phyloP scores from a whole-genome alignment of 2,329 filamentous ascomycete genomes.

The Aspergillus ochraceoroseus region DNA sequence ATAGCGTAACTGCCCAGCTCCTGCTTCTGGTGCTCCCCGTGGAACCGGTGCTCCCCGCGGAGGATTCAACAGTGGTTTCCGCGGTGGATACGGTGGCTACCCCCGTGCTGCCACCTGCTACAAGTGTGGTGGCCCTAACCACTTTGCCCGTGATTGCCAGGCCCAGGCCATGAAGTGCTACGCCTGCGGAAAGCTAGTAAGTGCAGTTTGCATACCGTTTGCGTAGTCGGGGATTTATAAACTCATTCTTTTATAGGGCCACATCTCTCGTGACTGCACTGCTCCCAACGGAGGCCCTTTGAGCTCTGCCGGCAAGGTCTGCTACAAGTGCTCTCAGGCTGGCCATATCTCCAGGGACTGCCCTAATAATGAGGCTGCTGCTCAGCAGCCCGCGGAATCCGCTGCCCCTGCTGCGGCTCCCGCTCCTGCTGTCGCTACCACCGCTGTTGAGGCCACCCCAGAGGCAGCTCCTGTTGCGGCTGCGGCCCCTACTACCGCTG shows the following conservation, averaged over 20 bases:
- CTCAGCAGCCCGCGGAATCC: slow-evolving; percentile 35
- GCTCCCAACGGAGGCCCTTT: slow-evolving; percentile 92
- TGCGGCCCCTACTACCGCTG: slow-evolving; percentile 42
- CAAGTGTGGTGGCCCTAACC: slow-evolving; percentile 80
- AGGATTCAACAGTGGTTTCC: slow-evolving; percentile 56
- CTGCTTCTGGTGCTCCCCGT: slow-evolving; percentile 60
- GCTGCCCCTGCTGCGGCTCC: slow-evolving; percentile 27
- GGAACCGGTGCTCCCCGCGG: slow-evolving; percentile 63
- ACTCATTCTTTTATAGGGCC: slow-evolving; percentile 48
- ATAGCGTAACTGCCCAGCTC: slow-evolving; percentile 77
- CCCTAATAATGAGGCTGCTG: slow-evolving; percentile 62
- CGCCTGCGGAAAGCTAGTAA: slow-evolving; percentile 79
- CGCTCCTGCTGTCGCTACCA: slow-evolving; percentile 27
- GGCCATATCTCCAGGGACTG: slow-evolving; percentile 96
- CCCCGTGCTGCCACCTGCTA: slow-evolving; percentile 60
- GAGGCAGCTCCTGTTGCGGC: slow-evolving; percentile 32
- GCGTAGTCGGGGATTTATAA: not conserved
- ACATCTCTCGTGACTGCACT: slow-evolving; percentile 93
- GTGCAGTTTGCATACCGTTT: slow-evolving; percentile 16
- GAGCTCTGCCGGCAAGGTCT: slow-evolving; percentile 95
- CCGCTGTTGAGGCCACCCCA: slow-evolving; percentile 40
- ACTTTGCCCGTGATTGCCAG: slow-evolving; percentile 97
- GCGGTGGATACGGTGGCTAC: slow-evolving; percentile 64
- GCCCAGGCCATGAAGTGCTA: slow-evolving; percentile 99
- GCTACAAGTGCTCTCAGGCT: slow-evolving; percentile 93